Conservation (phyloP, 2,329 filamentous ascomycete genomes). For the Pyrenophora teres region DNA sequence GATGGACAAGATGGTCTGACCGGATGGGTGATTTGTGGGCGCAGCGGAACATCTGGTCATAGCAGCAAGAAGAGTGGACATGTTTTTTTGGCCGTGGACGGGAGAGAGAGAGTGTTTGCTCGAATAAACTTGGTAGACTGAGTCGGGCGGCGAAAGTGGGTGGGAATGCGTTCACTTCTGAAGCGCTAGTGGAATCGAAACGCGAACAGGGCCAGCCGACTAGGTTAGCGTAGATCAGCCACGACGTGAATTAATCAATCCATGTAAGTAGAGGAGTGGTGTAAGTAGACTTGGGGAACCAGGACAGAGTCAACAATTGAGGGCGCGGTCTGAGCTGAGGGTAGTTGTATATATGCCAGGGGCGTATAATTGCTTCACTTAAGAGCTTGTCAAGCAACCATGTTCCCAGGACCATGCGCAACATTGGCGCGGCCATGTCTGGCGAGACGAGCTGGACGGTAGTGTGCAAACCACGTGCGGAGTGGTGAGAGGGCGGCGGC, state of each 20-base stretch:
- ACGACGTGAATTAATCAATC: not conserved
- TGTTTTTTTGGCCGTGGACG: too few relatives aligned
- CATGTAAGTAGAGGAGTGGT: too few relatives aligned
- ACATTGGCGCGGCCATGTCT: slow-evolving; percentile 11
- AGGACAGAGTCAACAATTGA: not conserved
- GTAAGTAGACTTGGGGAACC: slow-evolving; percentile 4
- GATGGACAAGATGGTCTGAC: too few relatives aligned
- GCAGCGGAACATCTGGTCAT: slow-evolving; percentile 15
- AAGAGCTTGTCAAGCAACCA: slow-evolving; percentile 23
- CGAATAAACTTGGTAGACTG: not conserved
- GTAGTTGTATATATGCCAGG: slow-evolving; percentile 16
- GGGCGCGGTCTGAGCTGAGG: slow-evolving; percentile 4
- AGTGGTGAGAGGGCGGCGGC: not conserved
- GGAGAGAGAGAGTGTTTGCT: too few relatives aligned
- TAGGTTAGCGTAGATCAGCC: slow-evolving; percentile 2
- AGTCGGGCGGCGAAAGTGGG: not conserved
- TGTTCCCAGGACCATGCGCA: slow-evolving; percentile 14
- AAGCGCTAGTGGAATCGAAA: slow-evolving; percentile 7
- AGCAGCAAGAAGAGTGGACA: slow-evolving; percentile 5
- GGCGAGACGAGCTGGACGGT: slow-evolving; percentile 7
- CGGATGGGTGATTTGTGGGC: slow-evolving; percentile 1
- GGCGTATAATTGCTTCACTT: slow-evolving; percentile 22
- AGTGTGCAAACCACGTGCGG: not conserved
- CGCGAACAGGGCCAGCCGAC: slow-evolving; percentile 3
- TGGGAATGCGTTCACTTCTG: too few relatives aligned